phyloP scores from a whole-genome alignment of 148 eudicot species.

The Rhododendron simsii region DNA sequence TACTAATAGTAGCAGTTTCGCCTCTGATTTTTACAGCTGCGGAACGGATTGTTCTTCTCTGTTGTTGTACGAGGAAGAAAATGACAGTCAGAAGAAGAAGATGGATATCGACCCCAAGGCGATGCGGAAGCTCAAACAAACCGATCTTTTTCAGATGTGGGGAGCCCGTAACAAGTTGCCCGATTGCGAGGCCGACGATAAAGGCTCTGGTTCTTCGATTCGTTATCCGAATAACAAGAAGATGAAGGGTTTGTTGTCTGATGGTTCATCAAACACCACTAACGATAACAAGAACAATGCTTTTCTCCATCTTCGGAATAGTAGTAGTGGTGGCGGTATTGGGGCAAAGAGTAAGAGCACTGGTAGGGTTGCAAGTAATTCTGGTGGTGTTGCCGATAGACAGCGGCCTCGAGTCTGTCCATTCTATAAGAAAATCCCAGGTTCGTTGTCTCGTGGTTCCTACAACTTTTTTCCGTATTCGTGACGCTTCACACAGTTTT shows the following conservation, averaged over 20 bases:
- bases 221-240: not conserved
- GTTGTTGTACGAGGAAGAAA: not conserved
- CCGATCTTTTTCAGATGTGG: constrained; percentile 46
- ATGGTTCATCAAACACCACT: not conserved
- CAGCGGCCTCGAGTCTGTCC: constrained; percentile 42
- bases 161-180: constrained; percentile 13
- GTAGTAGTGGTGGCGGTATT: not conserved
- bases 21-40: constrained; percentile 40
- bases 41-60: constrained; percentile 48
- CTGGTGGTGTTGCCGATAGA: not conserved
- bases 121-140: constrained; percentile 35
- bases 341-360: not conserved
- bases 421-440: constrained; percentile 65
- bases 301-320: not conserved
- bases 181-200: too few relatives aligned
- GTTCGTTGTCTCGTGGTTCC: constrained; percentile 13
- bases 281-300: not conserved
- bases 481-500: too few relatives aligned
- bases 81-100: not conserved
- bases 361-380: not conserved
- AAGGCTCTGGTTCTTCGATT: not conserved
- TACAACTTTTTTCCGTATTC: not conserved
- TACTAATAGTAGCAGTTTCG: constrained; percentile 15
- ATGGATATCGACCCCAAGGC: not conserved
- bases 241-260: not conserved